phyloP scores from a whole-genome alignment of 176 grass and related monocot species.

The Aegilops umbellulata region DNA sequence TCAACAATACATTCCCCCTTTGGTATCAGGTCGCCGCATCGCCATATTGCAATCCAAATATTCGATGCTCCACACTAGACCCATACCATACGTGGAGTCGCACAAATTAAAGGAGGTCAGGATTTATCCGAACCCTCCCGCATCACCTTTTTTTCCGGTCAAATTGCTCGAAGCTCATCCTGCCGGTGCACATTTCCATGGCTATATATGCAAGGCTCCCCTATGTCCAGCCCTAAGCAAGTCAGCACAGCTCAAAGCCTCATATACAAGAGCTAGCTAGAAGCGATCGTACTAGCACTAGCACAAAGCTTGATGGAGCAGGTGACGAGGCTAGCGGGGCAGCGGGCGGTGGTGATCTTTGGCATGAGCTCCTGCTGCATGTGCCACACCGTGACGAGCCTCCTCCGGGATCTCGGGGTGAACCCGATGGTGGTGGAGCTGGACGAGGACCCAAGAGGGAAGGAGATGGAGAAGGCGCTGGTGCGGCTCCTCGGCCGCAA shows the following conservation, averaged over 20 bases:
- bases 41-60: constrained; percentile 27
- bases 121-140: not conserved
- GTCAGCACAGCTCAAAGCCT: not conserved
- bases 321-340: constrained; percentile 65
- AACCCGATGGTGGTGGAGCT: constrained; percentile 41
- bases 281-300: not conserved
- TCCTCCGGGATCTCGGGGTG: constrained; percentile 45
- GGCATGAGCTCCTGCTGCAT: constrained; percentile 79
- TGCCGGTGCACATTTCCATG: not conserved
- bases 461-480: constrained; percentile 45
- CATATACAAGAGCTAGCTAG: no score
- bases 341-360: constrained; percentile 73
- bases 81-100: not conserved
- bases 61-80: constrained; percentile 20
- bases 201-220: not conserved
- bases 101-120: not conserved
- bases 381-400: constrained; percentile 66
- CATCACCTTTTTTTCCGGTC: not conserved
- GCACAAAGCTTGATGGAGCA: constrained; percentile 21
- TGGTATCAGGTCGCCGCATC: constrained; percentile 14
- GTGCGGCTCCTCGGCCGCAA: constrained; percentile 31
- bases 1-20: constrained; percentile 9
- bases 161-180: not conserved
- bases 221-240: not conserved
- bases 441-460: constrained; percentile 28